Conservation (phyloP, 1,139 yeast species). For the Geotrichum aggregatum region DNA sequence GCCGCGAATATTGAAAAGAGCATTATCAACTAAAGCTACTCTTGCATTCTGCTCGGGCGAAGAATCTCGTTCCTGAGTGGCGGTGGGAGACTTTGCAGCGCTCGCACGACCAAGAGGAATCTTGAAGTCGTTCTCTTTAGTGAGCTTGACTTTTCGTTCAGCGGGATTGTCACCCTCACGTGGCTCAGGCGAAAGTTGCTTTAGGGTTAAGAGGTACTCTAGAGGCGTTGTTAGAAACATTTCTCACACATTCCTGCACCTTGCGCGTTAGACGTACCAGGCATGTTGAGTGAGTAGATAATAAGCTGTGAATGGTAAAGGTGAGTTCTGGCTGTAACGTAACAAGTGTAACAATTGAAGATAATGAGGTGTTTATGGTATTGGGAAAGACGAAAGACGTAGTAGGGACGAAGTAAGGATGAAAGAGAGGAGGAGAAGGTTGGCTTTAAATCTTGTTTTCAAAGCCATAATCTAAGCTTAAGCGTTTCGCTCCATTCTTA, state of each 20-base stretch:
- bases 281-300: background rate
- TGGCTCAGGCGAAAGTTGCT: slow-evolving; percentile 9
- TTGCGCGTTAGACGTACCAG: background rate
- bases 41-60: background rate
- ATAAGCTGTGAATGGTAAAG: no score
- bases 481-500: no score
- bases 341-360: no score
- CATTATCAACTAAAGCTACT: slow-evolving; percentile 18
- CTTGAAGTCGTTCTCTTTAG: slow-evolving; percentile 4
- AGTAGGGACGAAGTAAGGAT: no score
- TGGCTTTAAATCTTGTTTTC: no score
- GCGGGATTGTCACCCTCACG: background rate
- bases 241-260: background rate
- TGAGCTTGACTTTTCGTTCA: slow-evolving; percentile 1
- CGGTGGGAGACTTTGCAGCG: background rate
- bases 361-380: no score
- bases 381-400: no score
- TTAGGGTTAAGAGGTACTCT: background rate
- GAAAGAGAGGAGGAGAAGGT: no score
- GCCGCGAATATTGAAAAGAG: slow-evolving; percentile 23
- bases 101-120: slow-evolving; percentile 15
- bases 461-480: no score
- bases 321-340: background rate
- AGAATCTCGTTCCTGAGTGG: background rate
- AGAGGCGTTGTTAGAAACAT: background rate